Evolutionary conservation across 176 grass and related monocot species (phyloP), one percentile per base, ranked within the genome.

Genomic region (Eragrostis nindensis): DNA sequence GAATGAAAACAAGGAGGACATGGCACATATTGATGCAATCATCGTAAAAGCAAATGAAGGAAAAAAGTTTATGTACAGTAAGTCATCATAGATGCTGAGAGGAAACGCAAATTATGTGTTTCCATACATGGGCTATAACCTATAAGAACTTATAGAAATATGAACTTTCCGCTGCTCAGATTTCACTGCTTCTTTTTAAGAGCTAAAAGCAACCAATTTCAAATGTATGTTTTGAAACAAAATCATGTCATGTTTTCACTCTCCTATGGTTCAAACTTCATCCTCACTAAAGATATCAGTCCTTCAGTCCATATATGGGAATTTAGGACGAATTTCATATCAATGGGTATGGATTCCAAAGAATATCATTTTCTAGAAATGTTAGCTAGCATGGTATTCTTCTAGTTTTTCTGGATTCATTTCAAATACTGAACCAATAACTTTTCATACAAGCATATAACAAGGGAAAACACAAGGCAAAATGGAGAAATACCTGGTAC

Each of bases 401-500:
- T 11, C 56, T 13, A 61, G 11, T 12, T 27, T 14, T 61, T 4
- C 29, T 3, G 75, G 5, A 5, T 62, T 79, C 0, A 26, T 57
- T 60, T 30, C 13, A 3, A 3, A 68, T 36, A 39, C 48, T 13
- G 9, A 47, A 60, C 19, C 6, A 61, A 62, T 29, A 78, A 39
- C 0, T 70, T 2, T 60, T 25, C 11, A 66, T 40, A 74, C 39
- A 62, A 52, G 15, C 16, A 66, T 49, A 68, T 57, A 62, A 52
- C 43, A 80, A 53, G 19, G 6, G 59, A 84, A 76, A 83, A 56
- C 26, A 83, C 39, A 22, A 32, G 6, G 62, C 41, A 55, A 38
- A 48, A 53, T 36, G 11, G 52, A 53, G 72, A 59, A 39, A 42
- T 89, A 94, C 94, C 94, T 80, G 87, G 83, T 22, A 81, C 42